phyloP scores from a whole-genome alignment of 1,284 basidiomycete species.

The Omphalotus olearius region DNA sequence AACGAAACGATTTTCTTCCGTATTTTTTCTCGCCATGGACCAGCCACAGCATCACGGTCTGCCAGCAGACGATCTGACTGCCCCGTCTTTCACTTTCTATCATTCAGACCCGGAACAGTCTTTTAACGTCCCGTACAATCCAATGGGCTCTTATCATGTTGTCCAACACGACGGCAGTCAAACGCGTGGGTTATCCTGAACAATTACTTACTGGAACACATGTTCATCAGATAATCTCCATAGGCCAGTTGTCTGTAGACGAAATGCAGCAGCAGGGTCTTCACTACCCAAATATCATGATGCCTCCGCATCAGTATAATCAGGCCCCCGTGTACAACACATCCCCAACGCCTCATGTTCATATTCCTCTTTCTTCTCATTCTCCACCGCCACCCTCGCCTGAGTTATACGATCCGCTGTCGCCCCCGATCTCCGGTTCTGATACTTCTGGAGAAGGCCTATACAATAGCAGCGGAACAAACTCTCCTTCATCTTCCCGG shows the following conservation, averaged over 20 bases:
- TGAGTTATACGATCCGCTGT: slow-evolving; percentile 69
- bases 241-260: slow-evolving; percentile 14
- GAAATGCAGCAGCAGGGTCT: slow-evolving; percentile 22
- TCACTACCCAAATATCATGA: slow-evolving; percentile 16
- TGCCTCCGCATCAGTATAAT: slow-evolving; percentile 30
- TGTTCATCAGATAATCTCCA: slow-evolving; percentile 19
- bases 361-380: slow-evolving; percentile 40
- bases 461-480: slow-evolving; percentile 74
- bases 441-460: slow-evolving; percentile 77
- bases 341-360: slow-evolving; percentile 46
- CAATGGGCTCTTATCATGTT: slow-evolving; percentile 34
- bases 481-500: slow-evolving; percentile 70
- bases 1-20: slow-evolving; percentile 11
- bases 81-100: slow-evolving; percentile 28
- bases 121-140: slow-evolving; percentile 33
- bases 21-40: slow-evolving; percentile 27
- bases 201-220: slow-evolving; percentile 16
- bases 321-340: slow-evolving; percentile 41
- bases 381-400: slow-evolving; percentile 72
- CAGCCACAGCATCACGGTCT: slow-evolving; percentile 21
- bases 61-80: slow-evolving; percentile 12
- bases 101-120: slow-evolving; percentile 33
- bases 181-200: slow-evolving; percentile 17
- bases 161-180: slow-evolving; percentile 14
- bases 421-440: slow-evolving; percentile 79